These are phyloP conservation scores for Bimuria novae-zelandiae DNA, from an alignment of 2,329 filamentous ascomycete genomes.

Conservation along the genomic window DNA sequence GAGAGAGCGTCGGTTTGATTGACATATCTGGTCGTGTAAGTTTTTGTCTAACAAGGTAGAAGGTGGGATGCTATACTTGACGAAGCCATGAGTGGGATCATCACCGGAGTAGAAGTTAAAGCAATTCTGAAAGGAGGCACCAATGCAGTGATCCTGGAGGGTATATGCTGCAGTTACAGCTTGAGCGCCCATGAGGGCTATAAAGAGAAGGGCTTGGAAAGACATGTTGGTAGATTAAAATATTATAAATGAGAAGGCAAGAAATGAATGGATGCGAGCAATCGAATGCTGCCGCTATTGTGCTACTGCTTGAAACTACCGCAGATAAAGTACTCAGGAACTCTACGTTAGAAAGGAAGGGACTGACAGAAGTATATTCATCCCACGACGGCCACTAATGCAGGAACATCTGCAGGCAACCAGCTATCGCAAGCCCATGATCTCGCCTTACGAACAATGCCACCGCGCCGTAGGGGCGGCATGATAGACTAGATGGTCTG, in stretches of 20 bases:
- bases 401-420: constrained; percentile 1
- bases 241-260: background rate
- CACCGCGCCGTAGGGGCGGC: background rate
- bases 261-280: background rate
- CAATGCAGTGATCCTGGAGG: constrained; percentile 17
- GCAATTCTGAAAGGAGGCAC: constrained; percentile 18
- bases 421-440: constrained; percentile 3
- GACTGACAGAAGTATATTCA: constrained; percentile 4
- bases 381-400: constrained; percentile 1
- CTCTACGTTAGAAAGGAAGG: background rate
- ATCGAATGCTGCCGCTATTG: background rate
- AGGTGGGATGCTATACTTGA: too few species aligned
- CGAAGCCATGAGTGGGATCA: constrained; percentile 47
- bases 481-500: background rate
- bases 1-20: constrained; percentile 40
- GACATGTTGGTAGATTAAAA: background rate
- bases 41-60: too few species aligned
- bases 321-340: background rate
- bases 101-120: constrained; percentile 38
- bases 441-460: background rate
- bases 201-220: background rate
- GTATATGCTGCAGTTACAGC: constrained; percentile 10
- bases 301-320: background rate
- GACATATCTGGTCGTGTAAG: constrained; percentile 42
- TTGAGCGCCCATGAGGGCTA: background rate